Evolutionary conservation across 805 yeast species (phyloP).

Genomic region (Pichia kluyveri): DNA sequence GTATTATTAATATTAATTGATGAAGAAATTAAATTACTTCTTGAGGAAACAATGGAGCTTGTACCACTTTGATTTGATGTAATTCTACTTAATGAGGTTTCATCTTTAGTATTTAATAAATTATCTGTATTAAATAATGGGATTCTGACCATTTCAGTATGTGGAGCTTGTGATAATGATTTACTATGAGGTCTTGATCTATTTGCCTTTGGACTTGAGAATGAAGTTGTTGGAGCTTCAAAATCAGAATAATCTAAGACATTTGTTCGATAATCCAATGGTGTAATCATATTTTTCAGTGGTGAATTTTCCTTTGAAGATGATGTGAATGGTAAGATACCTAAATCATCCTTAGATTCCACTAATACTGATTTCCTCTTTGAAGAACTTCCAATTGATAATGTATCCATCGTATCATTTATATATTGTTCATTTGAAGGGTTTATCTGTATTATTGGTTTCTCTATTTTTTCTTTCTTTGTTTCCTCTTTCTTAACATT

Average conservation of each 20-base stretch:
- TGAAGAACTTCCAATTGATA: not conserved
- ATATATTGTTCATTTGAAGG: no score
- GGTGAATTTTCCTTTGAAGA: slow-evolving; percentile 3
- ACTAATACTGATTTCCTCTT: not conserved
- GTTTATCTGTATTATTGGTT: no score
- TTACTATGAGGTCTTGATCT: slow-evolving; percentile 28
- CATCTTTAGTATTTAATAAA: slow-evolving; percentile 11
- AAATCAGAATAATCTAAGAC: not conserved
- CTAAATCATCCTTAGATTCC: not conserved
- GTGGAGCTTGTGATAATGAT: slow-evolving; percentile 38
- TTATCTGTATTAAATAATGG: not conserved
- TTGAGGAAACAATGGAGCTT: slow-evolving; percentile 2
- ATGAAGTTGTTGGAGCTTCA: slow-evolving; percentile 1
- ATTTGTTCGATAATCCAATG: not conserved
- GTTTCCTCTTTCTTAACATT: not conserved
- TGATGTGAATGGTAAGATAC: no score
- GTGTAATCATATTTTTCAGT: slow-evolving; percentile 2
- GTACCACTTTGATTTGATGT: slow-evolving; percentile 5
- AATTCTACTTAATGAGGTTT: slow-evolving; percentile 1
- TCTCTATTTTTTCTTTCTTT: not conserved
- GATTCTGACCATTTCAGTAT: slow-evolving; percentile 31
- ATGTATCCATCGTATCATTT: not conserved
- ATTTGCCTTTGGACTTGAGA: slow-evolving; percentile 1
- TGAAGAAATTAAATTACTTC: not conserved
- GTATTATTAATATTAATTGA: not conserved